A percentile compares a stretch with the other conserved stretches of the same genome.
Evolutionary conservation across 768 basidiomycete species (phyloP).

Genomic region (Pleurotus tuoliensis): DNA sequence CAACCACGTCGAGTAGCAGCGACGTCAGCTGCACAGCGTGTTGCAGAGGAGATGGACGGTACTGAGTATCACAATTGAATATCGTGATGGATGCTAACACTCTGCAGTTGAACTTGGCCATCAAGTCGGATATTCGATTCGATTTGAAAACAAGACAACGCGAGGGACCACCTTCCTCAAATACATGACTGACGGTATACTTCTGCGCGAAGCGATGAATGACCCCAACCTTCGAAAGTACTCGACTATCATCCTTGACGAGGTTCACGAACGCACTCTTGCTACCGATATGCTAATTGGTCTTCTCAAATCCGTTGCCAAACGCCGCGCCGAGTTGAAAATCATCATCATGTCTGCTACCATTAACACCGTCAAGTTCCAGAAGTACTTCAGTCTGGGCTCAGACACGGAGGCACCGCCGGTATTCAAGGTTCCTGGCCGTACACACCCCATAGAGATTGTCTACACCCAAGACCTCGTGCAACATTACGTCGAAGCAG

Average conservation of each 20-base stretch:
- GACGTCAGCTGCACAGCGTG: slow-evolving; percentile 97
- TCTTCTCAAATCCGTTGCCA: slow-evolving; percentile 80
- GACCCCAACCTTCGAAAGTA: slow-evolving; percentile 86
- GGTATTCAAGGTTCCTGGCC: slow-evolving; percentile 86
- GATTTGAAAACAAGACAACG: slow-evolving; percentile 96
- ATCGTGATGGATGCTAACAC: background rate
- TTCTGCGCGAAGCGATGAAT: slow-evolving; percentile 97
- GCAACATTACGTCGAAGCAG: slow-evolving; percentile 94
- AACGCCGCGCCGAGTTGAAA: slow-evolving; percentile 83
- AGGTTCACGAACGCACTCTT: slow-evolving; percentile 96
- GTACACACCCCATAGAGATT: slow-evolving; percentile 94
- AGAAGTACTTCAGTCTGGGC: slow-evolving; percentile 78
- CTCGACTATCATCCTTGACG: slow-evolving; percentile 97
- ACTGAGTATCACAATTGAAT: no score
- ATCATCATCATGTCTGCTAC: slow-evolving; percentile 99
- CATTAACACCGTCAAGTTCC: slow-evolving; percentile 93
- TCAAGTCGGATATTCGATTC: slow-evolving; percentile 96
- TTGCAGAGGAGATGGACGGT: slow-evolving; percentile 99
- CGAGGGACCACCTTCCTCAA: slow-evolving; percentile 90
- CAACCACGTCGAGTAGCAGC: slow-evolving; percentile 96
- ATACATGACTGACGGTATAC: slow-evolving; percentile 99
- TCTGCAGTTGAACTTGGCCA: slow-evolving; percentile 80
- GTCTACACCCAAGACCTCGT: slow-evolving; percentile 93
- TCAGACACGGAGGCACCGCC: slow-evolving; percentile 48
- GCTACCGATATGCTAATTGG: slow-evolving; percentile 99